These are phyloP conservation scores for Coniochaeta pulveracea DNA, from an alignment of 2,329 filamentous ascomycete species.

Conservation along the genomic window DNA sequence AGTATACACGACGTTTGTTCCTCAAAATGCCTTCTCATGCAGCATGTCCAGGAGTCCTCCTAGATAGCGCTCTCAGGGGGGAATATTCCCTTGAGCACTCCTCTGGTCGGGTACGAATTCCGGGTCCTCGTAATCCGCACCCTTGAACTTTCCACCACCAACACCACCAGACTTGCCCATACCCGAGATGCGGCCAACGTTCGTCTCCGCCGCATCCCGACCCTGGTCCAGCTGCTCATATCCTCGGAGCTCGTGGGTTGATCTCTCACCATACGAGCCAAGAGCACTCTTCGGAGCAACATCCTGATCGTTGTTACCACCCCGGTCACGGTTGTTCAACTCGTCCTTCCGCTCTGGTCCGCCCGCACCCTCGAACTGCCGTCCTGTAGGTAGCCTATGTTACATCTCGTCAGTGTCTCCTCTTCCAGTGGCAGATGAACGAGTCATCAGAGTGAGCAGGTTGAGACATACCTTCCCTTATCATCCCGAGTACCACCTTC, in stretches of 20 bases:
- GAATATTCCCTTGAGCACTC: slow-evolving; percentile 27
- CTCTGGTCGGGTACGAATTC: slow-evolving; percentile 30
- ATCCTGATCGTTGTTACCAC: slow-evolving; percentile 26
- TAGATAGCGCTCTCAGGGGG: slow-evolving; percentile 28
- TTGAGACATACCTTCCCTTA: slow-evolving; percentile 25
- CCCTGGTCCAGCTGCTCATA: slow-evolving; percentile 23
- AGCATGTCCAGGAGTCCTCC: too few species aligned
- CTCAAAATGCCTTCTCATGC: too few species aligned
- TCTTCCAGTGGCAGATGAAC: background rate
- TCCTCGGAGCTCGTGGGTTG: slow-evolving; percentile 3
- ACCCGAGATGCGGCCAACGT: slow-evolving; percentile 24
- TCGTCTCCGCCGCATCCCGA: slow-evolving; percentile 22
- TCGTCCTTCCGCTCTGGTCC: slow-evolving; percentile 9
- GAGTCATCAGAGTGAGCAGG: background rate
- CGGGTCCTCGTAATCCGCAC: slow-evolving; percentile 25
- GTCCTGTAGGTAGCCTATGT: slow-evolving; percentile 22
- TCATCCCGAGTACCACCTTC: slow-evolving; percentile 33
- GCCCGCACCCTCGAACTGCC: background rate
- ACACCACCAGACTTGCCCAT: too few species aligned
- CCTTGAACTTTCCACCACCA: slow-evolving; percentile 27
- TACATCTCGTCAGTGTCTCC: background rate
- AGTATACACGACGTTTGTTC: background rate
- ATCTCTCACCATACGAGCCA: slow-evolving; percentile 8
- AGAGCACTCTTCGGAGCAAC: slow-evolving; percentile 18
- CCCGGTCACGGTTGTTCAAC: slow-evolving; percentile 15